A percentile compares a stretch with the other conserved stretches of the same genome.
Conservation (phyloP, 352 stramenopile genomes). For the Globisporangium alternatum region DNA sequence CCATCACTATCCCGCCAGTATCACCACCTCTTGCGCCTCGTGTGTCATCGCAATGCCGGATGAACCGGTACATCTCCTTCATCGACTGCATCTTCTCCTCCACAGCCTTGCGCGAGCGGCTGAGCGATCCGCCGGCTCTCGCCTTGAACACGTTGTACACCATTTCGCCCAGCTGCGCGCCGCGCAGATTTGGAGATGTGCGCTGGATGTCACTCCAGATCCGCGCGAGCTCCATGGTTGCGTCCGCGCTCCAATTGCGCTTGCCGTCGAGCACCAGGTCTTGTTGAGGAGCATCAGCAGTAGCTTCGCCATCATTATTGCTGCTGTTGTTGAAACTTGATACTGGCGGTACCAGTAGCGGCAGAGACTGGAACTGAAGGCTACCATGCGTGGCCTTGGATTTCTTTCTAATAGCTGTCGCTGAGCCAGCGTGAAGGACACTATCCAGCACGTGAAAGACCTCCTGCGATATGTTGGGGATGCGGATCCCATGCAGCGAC, state of each 20-base stretch:
- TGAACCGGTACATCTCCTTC: slow-evolving; percentile 72
- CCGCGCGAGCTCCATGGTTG: slow-evolving; percentile 54
- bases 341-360: not conserved
- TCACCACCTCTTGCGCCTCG: slow-evolving; percentile 23
- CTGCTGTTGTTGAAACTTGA: no score
- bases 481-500: slow-evolving; percentile 48
- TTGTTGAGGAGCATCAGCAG: not conserved
- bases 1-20: not conserved
- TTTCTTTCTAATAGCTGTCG: not conserved
- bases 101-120: slow-evolving; percentile 56
- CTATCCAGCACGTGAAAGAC: slow-evolving; percentile 56
- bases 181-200: slow-evolving; percentile 29
- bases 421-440: slow-evolving; percentile 31
- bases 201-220: slow-evolving; percentile 43
- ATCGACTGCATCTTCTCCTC: slow-evolving; percentile 80
- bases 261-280: not conserved
- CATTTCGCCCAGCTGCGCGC: slow-evolving; percentile 41
- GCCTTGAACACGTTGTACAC: slow-evolving; percentile 57
- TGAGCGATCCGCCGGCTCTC: slow-evolving; percentile 33
- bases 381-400: not conserved
- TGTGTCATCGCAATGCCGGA: slow-evolving; percentile 41
- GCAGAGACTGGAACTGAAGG: not conserved
- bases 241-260: slow-evolving; percentile 26
- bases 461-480: slow-evolving; percentile 55
- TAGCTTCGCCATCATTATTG: not conserved